These are phyloP conservation scores for Clarireedia paspali DNA, from an alignment of 2,329 filamentous ascomycete species.

Conservation along the genomic window DNA sequence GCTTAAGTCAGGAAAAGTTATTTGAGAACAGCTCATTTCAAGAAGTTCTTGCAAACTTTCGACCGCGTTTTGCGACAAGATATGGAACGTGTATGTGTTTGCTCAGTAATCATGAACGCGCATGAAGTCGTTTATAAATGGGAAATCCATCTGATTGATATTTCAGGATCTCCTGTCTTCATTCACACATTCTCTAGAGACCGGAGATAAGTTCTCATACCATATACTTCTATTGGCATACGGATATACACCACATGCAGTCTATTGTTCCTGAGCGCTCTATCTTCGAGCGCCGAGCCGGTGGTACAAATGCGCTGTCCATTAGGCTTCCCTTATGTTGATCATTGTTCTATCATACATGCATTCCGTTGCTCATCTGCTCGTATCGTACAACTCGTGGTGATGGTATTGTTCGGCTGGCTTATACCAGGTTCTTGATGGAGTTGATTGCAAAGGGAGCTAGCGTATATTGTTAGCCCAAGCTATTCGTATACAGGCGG, in stretches of 20 bases:
- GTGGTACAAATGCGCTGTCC: neutral
- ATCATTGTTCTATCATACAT: neutral
- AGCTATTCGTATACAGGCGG: neutral
- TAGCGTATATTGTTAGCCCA: slow-evolving; percentile 23
- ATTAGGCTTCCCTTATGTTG: neutral
- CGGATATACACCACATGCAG: neutral
- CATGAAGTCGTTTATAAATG: too few relatives aligned
- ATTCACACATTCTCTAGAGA: too few relatives aligned
- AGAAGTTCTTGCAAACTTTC: too few relatives aligned
- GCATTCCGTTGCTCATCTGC: neutral
- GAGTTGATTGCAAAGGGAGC: slow-evolving; percentile 49
- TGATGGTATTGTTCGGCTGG: neutral
- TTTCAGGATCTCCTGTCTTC: too few relatives aligned
- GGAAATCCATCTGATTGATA: too few relatives aligned
- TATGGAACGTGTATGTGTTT: too few relatives aligned
- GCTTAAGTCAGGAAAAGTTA: too few relatives aligned
- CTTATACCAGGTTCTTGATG: slow-evolving; percentile 41
- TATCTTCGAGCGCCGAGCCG: neutral
- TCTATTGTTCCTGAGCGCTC: neutral
- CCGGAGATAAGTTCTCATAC: too few relatives aligned
- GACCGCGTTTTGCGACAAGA: too few relatives aligned
- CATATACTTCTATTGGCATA: too few relatives aligned
- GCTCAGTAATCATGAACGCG: too few relatives aligned
- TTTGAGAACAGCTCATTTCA: too few relatives aligned
- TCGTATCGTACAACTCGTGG: neutral